These are phyloP conservation scores for Telfairia occidentalis DNA, from an alignment of 331 rosid species.

Conservation along the genomic window DNA sequence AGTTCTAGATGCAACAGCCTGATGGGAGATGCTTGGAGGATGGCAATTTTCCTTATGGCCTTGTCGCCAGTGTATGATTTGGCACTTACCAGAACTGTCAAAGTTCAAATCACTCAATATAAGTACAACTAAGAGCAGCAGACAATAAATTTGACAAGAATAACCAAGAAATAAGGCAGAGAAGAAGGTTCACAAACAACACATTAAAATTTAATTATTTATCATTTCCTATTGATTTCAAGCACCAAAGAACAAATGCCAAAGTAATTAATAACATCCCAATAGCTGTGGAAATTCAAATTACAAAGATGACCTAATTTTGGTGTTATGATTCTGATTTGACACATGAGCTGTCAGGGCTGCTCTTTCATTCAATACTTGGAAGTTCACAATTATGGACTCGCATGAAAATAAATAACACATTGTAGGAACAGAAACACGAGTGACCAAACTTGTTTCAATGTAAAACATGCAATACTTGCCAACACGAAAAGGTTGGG, in stretches of 20 bases:
- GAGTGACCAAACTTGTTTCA: neutral
- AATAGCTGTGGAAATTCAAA: neutral
- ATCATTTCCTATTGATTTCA: neutral
- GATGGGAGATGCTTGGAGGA: conserved; percentile 28
- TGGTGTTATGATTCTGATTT: neutral
- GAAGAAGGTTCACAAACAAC: neutral
- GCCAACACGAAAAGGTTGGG: neutral
- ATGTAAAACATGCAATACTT: neutral
- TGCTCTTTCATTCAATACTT: neutral
- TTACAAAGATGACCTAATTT: neutral
- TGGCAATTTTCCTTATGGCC: conserved; percentile 81
- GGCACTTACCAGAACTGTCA: conserved; percentile 77
- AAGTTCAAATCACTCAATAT: conserved; percentile 8
- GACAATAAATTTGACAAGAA: neutral
- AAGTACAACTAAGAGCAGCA: neutral
- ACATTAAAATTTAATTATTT: neutral
- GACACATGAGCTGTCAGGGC: neutral
- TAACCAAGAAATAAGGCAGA: neutral
- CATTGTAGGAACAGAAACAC: neutral
- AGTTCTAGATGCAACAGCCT: conserved; percentile 14
- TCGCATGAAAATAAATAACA: neutral
- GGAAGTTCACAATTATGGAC: neutral
- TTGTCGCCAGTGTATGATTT: conserved; percentile 85
- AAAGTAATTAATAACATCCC: neutral
- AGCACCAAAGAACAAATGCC: neutral